Evolutionary conservation across 23 red algal genomes (phyloP), one percentile per base, ranked within the genome.

Genomic region (Gracilariopsis chorda): DNA sequence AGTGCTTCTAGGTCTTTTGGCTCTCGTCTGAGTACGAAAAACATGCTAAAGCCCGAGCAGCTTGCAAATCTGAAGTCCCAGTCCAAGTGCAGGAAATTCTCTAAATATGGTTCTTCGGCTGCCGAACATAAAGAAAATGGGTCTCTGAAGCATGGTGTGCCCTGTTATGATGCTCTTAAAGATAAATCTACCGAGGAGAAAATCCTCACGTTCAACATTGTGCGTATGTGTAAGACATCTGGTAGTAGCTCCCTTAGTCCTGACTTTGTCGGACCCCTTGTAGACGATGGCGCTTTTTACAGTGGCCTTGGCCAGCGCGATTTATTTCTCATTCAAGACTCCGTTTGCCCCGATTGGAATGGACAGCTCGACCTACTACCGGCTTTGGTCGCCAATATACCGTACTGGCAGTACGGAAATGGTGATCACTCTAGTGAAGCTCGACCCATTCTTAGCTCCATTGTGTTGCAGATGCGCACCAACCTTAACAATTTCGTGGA

Each of bases 221-320:
- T 35, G 21, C 6, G 6, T 19, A n/a, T 59, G 6, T n/a, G n/a
- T 59, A 5, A 19, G 55, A 19, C 29, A 4, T 11, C 29, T 11
- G 29, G 6, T 7, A 7, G 7, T n/a, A 27, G 21, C 7, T 30
- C 60, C 21, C 5, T 17, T 34, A 35, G 39, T 36, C 3, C 60
- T 17, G 60, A 9, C 7, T 59, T 59, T n/a, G n/a, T 59, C 6
- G 19, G 55, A 4, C 55, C 55, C 4, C 0, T 82, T 12, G 3
- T 82, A 12, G 47, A 82, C 39, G 77, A 82, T 32, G 43, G n/a
- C 40, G 46, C 77, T 28, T 51, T 20, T 0, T 82, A 82, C 52
- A 82, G 77, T 1, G 52, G 77, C n/a, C 47, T 82, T 28, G 71
- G 49, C 12, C 0, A 34, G 16, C 19, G 59, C 27, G 77, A 82